Base-by-base conservation (phyloP, 2,329 filamentous ascomycete species). In the Colletotrichum nymphaeae region DNA sequence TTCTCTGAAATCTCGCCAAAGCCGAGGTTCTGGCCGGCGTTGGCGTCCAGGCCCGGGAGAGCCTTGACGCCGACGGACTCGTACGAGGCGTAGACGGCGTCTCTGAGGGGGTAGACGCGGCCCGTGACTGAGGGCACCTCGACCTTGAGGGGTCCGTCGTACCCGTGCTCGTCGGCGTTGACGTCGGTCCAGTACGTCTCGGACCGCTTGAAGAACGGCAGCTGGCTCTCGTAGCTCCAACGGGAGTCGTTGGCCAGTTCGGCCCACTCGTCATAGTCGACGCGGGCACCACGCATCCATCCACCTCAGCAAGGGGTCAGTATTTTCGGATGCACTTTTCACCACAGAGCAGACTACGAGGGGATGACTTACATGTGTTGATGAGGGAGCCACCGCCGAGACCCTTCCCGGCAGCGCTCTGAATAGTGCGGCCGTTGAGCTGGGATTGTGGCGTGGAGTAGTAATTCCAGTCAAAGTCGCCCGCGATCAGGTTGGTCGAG, bases 231-330 rank as follows among this genome's bases (percentile, higher is more conserved):
- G 68, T 86, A 87, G 72, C 82, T 83, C 81, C 87, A 90, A 2
- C 80, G 78, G 1, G 82, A 60, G 66, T 89, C 86, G 0, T 57
- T 60, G 46, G 80, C 75, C 19, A 77, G 26, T 16, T 76, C 49
- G 22, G 78, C 67, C 87, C 86, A 88, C 57, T 82, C 79, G 26
- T 88, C 82, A 73, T 85, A 89, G 74, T 88, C 86, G 6, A 78
- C 76, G 2, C 79, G 78, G 37, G 82, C 80, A 2, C 86, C 86
- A 35, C 86, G 84, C 28, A 83, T 83, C 80, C 86, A 86, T 5
- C 78, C 79, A 6, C 82, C 83, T 78, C 55, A 19, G 16, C 2
- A n/a, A 9, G 19, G 26, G 4, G 32, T 58, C 26, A 64, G 5
- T 7, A 28, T 35, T 32, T 69, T 22, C n/a, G 24, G 16, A 26